Percentiles rank a stretch among this genome's conserved stretches.
phyloP scores from a whole-genome alignment of 164 flowering plant genomes.

The Vitis vinifera region ASM3070453v1 NC_081813.1:2169001-2169500 shows the following conservation, averaged over 20 bases:
- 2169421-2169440: slow-evolving; percentile 14
- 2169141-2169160: no score
- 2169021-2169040: no score
- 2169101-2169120: no score
- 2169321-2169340: slow-evolving; percentile 18
- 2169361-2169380: slow-evolving; percentile 21
- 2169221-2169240: slow-evolving; percentile 17
- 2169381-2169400: slow-evolving; percentile 15
- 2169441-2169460: slow-evolving; percentile 1
- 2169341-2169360: slow-evolving; percentile 13
- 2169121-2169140: no score
- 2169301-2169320: slow-evolving; percentile 17
- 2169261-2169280: slow-evolving; percentile 13
- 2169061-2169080: no score
- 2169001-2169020: no score
- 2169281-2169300: slow-evolving; percentile 19
- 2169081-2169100: no score
- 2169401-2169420: slow-evolving; percentile 13
- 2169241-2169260: slow-evolving; percentile 11
- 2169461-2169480: slow-evolving; percentile 15
- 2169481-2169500: slow-evolving; percentile 15
- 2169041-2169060: no score
- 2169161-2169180: no score
- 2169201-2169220: slow-evolving; percentile 8
- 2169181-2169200: no score